Evolutionary conservation across 176 grass and related monocot species (phyloP).

Genomic region (Carex myosuroides): DNA sequence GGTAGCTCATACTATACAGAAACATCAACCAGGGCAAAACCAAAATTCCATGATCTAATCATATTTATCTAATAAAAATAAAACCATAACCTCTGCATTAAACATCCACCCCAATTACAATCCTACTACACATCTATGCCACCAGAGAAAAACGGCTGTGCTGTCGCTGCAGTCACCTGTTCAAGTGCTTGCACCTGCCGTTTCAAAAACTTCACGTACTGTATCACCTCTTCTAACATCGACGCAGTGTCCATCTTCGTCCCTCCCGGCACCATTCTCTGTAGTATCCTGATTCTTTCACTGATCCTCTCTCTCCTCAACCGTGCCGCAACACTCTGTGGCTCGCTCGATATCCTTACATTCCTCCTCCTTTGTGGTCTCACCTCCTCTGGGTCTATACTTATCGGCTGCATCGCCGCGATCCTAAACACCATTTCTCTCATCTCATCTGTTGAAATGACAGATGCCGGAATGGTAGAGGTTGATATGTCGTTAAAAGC

Average conservation of each 20-base stretch:
- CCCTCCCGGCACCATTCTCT: slow-evolving; percentile 74
- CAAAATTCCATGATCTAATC: not conserved
- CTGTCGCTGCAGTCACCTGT: not conserved
- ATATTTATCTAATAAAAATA: not conserved
- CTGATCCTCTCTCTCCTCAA: slow-evolving; percentile 57
- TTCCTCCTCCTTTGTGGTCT: slow-evolving; percentile 15
- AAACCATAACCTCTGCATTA: not conserved
- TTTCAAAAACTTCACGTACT: slow-evolving; percentile 89
- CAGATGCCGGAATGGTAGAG: not conserved
- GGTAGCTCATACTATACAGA: not conserved
- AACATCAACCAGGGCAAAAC: not conserved
- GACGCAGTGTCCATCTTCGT: slow-evolving; percentile 81
- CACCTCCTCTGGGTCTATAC: slow-evolving; percentile 23
- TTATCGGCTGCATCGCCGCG: slow-evolving; percentile 73
- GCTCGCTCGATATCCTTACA: slow-evolving; percentile 45
- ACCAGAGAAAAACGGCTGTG: not conserved
- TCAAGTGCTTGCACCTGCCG: slow-evolving; percentile 51
- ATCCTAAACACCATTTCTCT: slow-evolving; percentile 73
- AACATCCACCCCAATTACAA: not conserved
- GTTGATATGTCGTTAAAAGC: not conserved
- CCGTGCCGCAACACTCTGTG: slow-evolving; percentile 66
- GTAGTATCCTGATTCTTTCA: slow-evolving; percentile 52
- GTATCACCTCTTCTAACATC: slow-evolving; percentile 79
- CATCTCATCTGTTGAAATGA: slow-evolving; percentile 35
- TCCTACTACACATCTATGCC: not conserved